Conservation (phyloP, 495 filamentous ascomycete genomes). For the Hypoxylon perforatum region DNA sequence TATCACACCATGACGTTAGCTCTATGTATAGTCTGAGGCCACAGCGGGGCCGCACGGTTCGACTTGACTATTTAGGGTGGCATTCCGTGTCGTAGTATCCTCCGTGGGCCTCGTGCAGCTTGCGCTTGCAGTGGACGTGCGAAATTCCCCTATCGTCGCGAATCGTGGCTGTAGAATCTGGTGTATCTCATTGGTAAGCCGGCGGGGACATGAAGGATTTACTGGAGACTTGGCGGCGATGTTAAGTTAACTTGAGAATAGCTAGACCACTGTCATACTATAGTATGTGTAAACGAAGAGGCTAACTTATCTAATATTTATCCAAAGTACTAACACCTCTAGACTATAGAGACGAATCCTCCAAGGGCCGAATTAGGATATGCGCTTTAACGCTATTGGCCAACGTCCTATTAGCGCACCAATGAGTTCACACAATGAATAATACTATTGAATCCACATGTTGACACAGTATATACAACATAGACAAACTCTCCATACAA, state of each 20-base stretch:
- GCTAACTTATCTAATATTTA: too few relatives aligned
- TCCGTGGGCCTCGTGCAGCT: constrained; percentile 1
- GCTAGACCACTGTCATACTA: too few relatives aligned
- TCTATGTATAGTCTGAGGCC: constrained; percentile 18
- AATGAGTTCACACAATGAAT: not conserved
- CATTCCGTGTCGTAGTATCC: constrained; percentile 3
- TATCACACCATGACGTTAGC: constrained; percentile 35
- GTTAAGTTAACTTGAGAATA: not conserved
- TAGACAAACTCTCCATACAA: not conserved
- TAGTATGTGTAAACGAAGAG: too few relatives aligned
- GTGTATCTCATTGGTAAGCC: not conserved
- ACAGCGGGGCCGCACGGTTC: constrained; percentile 28
- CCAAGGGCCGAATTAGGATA: constrained; percentile 13
- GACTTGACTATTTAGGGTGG: constrained; percentile 33
- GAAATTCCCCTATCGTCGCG: not conserved
- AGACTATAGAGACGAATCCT: not conserved
- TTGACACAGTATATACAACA: not conserved
- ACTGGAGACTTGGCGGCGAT: not conserved
- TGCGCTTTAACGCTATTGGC: constrained; percentile 18
- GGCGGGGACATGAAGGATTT: not conserved
- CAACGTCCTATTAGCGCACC: not conserved
- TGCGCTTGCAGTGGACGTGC: not conserved
- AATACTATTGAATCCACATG: not conserved
- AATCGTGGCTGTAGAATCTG: not conserved
- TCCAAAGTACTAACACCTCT: too few relatives aligned